phyloP scores from a whole-genome alignment of 805 yeast species.

The Candida oleophila region DNA sequence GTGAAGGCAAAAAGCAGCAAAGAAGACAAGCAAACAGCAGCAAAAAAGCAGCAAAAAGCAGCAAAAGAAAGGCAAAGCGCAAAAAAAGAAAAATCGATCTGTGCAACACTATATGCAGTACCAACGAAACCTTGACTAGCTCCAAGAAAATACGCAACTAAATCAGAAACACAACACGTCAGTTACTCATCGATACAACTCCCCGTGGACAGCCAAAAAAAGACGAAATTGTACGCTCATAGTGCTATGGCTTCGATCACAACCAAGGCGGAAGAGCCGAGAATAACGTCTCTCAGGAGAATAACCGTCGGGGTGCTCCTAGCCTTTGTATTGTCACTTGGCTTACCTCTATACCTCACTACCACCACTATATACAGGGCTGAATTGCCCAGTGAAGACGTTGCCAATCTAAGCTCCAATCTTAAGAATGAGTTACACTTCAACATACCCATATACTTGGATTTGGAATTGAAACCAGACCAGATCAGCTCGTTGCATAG shows the following conservation, averaged over 20 bases:
- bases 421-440: slow-evolving; percentile 24
- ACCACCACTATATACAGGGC: slow-evolving; percentile 69
- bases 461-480: slow-evolving; percentile 20
- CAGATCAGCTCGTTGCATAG: slow-evolving; percentile 32
- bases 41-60: not conserved
- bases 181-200: too few species aligned
- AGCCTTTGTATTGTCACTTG: slow-evolving; percentile 28
- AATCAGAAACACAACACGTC: too few species aligned
- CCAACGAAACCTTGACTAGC: not conserved
- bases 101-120: not conserved
- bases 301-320: slow-evolving; percentile 6
- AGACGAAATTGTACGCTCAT: not conserved
- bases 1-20: not conserved
- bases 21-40: not conserved
- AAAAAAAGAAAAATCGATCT: not conserved
- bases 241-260: not conserved
- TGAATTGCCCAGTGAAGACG: slow-evolving; percentile 48
- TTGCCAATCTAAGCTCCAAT: slow-evolving; percentile 29
- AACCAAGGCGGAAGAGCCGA: slow-evolving; percentile 5
- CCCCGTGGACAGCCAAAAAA: too few species aligned
- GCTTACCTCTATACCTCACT: slow-evolving; percentile 56
- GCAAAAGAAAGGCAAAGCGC: not conserved
- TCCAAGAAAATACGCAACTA: too few species aligned
- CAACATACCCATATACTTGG: slow-evolving; percentile 45
- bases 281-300: slow-evolving; percentile 2